Evolutionary conservation across 495 filamentous ascomycete genomes (phyloP), one percentile per base, ranked within the genome.

Genomic region (Penicillium pulvis): DNA sequence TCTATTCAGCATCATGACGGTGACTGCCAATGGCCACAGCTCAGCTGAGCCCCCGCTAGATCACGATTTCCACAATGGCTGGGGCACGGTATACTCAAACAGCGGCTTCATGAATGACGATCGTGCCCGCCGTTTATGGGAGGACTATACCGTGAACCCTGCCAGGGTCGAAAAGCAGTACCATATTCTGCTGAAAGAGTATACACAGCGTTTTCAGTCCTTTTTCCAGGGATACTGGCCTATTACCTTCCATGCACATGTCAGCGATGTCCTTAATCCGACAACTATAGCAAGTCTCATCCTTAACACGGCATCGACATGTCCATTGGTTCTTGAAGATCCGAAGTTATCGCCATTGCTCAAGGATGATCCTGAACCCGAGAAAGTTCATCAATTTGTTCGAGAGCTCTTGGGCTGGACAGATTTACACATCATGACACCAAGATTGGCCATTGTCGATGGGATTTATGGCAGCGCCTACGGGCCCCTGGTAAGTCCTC

Each of bases 221-320:
- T 56, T 56, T 36, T 56, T 56, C 44, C 49, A 49, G 8, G 53
- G 53, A 16, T 49, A 56, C 36, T 56, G 53, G 53, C 53, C 53
- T 14, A 56, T 48, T 5, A 28, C 53, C 9, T 26, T 56, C 11
- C 53, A 56, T 30, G 24, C 53, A 16, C 53, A 56, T 30, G 53
- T 56, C 16, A 56, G 53, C 33, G 53, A 56, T 49, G 53, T 56
- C 6, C 44, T 56, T 7, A 36, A 39, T 20, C 53, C 53, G 7
- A 56, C 53, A 30, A 56, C 53, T 30, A 23, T 56, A 3, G 53
- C 53, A 0, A 49, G 26, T 36, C n/a, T 56, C 1, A 56, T 56
- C 11, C 30, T 56, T 16, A 48, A 56, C 33, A 49, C 53, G 7
- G 53, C 53, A 49, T 56, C 53, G 30, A 56, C 53, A 11, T 47